Evolutionary conservation across 2,329 filamentous ascomycete species (phyloP).

Genomic region (Thelonectria blattea): DNA sequence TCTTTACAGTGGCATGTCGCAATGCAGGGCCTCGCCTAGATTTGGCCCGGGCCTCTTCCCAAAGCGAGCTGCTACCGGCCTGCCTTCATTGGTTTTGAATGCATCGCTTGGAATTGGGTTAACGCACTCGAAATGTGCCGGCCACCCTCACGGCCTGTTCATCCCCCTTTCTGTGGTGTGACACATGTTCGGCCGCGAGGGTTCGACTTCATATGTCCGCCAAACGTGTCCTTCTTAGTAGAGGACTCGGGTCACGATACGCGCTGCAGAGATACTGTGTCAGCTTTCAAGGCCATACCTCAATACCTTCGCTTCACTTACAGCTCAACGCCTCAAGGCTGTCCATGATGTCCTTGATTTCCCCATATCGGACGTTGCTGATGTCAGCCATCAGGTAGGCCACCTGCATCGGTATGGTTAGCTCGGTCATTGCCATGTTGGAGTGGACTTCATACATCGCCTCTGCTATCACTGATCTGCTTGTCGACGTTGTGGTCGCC

Average conservation of each 20-base stretch:
- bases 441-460: conserved; percentile 68
- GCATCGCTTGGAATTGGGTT: not conserved
- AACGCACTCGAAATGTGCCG: not conserved
- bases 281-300: conserved; percentile 1
- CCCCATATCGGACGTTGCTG: conserved; percentile 78
- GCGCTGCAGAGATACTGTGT: conserved; percentile 41
- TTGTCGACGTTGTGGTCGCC: conserved; percentile 98
- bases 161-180: not conserved
- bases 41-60: not conserved
- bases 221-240: conserved; percentile 43
- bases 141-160: not conserved
- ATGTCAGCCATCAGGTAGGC: conserved; percentile 99
- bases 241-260: conserved; percentile 55
- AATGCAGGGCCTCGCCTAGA: not conserved
- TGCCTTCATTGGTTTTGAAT: not conserved
- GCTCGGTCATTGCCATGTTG: not conserved
- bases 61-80: not conserved
- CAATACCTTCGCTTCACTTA: conserved; percentile 52
- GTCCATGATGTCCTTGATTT: conserved; percentile 87
- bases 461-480: conserved; percentile 95
- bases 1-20: not conserved
- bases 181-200: conserved; percentile 1
- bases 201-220: conserved; percentile 22
- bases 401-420: conserved; percentile 52
- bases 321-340: conserved; percentile 81